Evolutionary conservation across 1,284 basidiomycete species (phyloP), one percentile per base, ranked within the genome.

Genomic region (Irpex sp.): DNA sequence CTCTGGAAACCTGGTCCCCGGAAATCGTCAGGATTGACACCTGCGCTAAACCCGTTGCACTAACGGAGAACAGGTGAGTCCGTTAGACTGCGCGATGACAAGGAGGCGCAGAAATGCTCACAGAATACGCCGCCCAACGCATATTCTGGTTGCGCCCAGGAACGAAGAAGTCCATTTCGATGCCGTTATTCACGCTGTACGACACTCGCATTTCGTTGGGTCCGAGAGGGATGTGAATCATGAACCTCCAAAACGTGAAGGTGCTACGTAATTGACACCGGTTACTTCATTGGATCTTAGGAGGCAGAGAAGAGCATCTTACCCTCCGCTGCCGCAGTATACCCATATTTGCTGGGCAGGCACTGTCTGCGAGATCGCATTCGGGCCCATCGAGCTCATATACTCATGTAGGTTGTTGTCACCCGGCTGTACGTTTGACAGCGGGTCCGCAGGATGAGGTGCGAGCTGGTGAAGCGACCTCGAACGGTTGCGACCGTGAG

Each of bases 221-320:
- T 4, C 83, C 81, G 6, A 98, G 75, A 4, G 93, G 94, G 62
- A 99, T 83, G 68, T 91, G 86, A 62, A 98, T 86, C 74, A 91
- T 84, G 80, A 98, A 98, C 61, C 97, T 84, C 93, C 95, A 98
- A 79, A 99, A 99, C 1, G 93, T 94, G 73, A 85, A 94, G 0
- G 91, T 89, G 13, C 93, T 91, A 15, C 31, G 40, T 47, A 58
- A 26, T 40, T 44, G n/a, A 17, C n/a, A 58, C 5, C 34, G 21
- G 40, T 34, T 40, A 47, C 8, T 21, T 9, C 21, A 36, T 9
- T 21, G 17, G 11, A 13, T 15, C 54, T 31, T 3, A 36, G 17
- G 52, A 15, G 11, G 21, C 38, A 19, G 19, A 9, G 8, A 15
- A 8, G 21, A 17, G 47, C 19, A 1, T 74, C 85, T 59, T 67